Evolutionary conservation across 495 filamentous ascomycete species (phyloP).

Genomic region (Bathelium albidoporum): DNA sequence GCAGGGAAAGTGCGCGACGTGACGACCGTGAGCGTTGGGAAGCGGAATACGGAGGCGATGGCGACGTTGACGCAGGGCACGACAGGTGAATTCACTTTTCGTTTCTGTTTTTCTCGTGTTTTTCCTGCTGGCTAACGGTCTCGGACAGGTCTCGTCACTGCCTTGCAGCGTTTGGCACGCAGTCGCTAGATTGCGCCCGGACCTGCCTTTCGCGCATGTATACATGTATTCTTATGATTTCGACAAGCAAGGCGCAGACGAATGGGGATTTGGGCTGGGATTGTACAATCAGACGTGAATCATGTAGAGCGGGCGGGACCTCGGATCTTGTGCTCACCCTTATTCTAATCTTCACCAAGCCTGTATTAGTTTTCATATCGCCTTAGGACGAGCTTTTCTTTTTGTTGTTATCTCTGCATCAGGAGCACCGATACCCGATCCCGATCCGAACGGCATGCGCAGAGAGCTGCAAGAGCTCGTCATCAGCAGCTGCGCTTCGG

Average conservation of each 20-base stretch:
- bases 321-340: background rate
- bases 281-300: background rate
- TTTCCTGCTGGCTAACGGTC: background rate
- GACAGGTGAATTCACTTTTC: constrained; percentile 54
- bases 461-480: background rate
- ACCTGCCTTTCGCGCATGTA: background rate
- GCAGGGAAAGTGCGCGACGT: constrained; percentile 47
- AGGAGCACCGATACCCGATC: background rate
- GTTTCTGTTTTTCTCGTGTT: too few relatives aligned
- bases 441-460: background rate
- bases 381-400: background rate
- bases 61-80: constrained; percentile 81
- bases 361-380: background rate
- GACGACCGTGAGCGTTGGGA: constrained; percentile 73
- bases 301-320: background rate
- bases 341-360: background rate
- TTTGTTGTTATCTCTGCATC: background rate
- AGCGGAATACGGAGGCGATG: constrained; percentile 74
- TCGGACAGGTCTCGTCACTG: background rate
- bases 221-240: background rate
- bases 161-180: background rate
- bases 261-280: too few relatives aligned
- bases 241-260: background rate
- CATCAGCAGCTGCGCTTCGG: background rate
- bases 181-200: background rate